Evolutionary conservation across 164 flowering plant species (phyloP), one percentile per base, ranked within the genome.

Genomic region (Vitis rotundifolia): DNA sequence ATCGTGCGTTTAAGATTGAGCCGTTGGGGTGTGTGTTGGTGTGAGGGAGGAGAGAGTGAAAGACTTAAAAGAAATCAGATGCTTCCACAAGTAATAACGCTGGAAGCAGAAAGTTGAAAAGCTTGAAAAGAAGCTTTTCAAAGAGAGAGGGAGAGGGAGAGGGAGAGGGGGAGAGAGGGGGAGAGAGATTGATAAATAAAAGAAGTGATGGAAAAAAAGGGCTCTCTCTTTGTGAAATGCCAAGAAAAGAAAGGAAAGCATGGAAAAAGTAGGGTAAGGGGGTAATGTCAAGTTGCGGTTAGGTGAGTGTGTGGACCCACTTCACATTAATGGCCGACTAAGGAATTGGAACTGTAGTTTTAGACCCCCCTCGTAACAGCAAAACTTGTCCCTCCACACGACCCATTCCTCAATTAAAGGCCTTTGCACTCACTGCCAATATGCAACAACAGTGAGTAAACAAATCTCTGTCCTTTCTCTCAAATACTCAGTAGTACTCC

Each of bases 301-400:
- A 76, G 85, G 86, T 79, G 79, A 67, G 73, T 70, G 68, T 69
- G 55, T 79, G 81, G 83, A 49, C 81, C 85, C 81, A 76, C 78
- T 3, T 11, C 19, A 50, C 53, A 59, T 80, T 75, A 75, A 80
- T 75, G 77, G 79, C 78, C 80, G 75, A 79, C 82, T 72, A 72
- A 62, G 71, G 73, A 69, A 71, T 71, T 72, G 79, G 22, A 55
- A 68, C 87, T 81, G 70, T 79, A 71, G 63, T 54, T 74, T 52
- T 68, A 66, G 77, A 49, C 66, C 78, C 69, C 66, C 60, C 67
- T 56, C 61, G 13, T 37, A 10, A 68, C 74, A 68, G 66, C 70
- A 62, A 59, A 70, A 29, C 64, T 49, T 73, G 72, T 73, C 79
- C 68, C 67, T 15, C 50, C 62, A 28, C 50, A 22, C 61, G 29